Evolutionary conservation across 2,329 filamentous ascomycete species (phyloP), one percentile per base, ranked within the genome.

Genomic region (Fusarium pseudonygamai): DNA sequence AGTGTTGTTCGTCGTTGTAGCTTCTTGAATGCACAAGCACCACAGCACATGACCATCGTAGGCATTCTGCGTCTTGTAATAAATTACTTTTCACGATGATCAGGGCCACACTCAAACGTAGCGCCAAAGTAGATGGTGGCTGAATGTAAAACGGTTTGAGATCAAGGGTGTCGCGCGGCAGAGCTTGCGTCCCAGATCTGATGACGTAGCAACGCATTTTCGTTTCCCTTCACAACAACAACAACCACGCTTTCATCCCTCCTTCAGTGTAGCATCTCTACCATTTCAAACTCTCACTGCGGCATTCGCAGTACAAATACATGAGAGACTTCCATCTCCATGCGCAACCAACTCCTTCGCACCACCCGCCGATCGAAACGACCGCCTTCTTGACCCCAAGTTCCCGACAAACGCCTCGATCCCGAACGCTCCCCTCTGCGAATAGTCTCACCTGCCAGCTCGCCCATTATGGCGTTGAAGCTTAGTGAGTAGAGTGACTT

Each of bases 71-170:
- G 26, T 6, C 14, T 3, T n/a, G 9, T 5, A 4, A 30, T 18
- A 0, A 13, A 16, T 18, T 9, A 2, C 0, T 5, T n/a, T 13
- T 9, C 5, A 13, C 28, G 16, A 5, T 6, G 15, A 16, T 5
- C 14, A n/a, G 5, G 7, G 11, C 20, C 1, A 22, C 0, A 49
- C 14, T 0, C 10, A 8, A 2, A 11, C 7, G 3, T 32, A 15
- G 5, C 28, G 3, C 8, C 0, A n/a, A 18, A 13, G 2, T 49
- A 49, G 15, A 32, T 32, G 11, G 4, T 1, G 15, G 2, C 32
- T 6, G 4, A 12, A 22, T 4, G 11, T 13, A 15, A 6, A 9
- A 9, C 11, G 7, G 5, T 18, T 18, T 3, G 28, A 32, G 11
- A 11, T 18, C 7, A 6, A 32, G 28, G 10, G 15, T 11, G 26